phyloP scores from a whole-genome alignment of 352 stramenopile species.

The Aphanomyces euteiches region DNA sequence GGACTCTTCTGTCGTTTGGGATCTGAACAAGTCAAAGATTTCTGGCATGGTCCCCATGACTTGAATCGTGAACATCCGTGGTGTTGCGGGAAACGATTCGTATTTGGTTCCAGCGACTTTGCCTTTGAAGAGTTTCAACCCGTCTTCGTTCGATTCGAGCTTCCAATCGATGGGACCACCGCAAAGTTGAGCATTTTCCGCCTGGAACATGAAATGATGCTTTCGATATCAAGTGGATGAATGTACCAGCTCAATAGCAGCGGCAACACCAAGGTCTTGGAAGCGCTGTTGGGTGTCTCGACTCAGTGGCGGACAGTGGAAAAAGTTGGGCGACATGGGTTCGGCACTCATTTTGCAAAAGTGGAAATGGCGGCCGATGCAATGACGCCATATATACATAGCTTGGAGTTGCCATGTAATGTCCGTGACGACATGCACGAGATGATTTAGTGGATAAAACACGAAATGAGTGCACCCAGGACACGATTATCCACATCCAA shows the following conservation, averaged over 20 bases:
- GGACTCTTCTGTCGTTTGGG: not conserved
- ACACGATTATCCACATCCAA: too few species aligned
- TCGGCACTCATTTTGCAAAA: too few species aligned
- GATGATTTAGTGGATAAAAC: too few species aligned
- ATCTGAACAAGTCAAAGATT: not conserved
- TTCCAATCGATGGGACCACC: not conserved
- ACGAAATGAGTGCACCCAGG: too few species aligned
- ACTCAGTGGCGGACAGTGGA: not conserved
- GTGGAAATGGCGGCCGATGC: too few species aligned
- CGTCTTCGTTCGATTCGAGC: not conserved
- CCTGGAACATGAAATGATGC: not conserved
- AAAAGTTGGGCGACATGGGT: not conserved
- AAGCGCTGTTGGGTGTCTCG: not conserved
- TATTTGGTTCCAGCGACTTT: not conserved
- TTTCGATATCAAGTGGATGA: not conserved
- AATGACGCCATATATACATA: too few species aligned
- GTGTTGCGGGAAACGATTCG: not conserved
- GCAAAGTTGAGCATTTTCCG: not conserved
- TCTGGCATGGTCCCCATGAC: not conserved
- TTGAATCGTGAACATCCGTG: not conserved
- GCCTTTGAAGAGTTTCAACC: not conserved
- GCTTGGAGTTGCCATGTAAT: too few species aligned
- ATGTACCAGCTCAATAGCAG: not conserved
- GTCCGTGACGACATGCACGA: too few species aligned
- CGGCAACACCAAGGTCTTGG: not conserved